Conservation (phyloP, 2,329 filamentous ascomycete species). For the Fusarium pseudograminearum region DNA sequence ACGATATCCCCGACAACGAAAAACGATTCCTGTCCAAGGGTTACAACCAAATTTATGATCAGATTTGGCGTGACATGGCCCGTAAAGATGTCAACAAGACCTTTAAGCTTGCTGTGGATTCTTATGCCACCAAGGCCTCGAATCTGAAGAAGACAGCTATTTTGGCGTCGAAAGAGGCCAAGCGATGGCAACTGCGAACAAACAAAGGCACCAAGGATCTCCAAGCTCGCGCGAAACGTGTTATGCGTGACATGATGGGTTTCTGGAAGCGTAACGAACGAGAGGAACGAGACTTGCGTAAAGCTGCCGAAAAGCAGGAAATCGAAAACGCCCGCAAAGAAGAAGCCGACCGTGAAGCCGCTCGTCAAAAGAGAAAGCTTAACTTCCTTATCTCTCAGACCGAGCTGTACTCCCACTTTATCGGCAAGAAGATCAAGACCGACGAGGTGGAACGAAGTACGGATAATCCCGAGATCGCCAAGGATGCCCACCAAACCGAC, state of each 20-base stretch:
- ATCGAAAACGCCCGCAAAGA: constrained; percentile 96
- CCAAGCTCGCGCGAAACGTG: constrained; percentile 94
- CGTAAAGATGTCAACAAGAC: constrained; percentile 95
- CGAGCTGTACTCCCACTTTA: constrained; percentile 98
- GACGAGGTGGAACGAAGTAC: constrained; percentile 93
- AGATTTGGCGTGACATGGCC: constrained; percentile 95
- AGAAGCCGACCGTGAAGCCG: constrained; percentile 96
- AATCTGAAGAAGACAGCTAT: constrained; percentile 98
- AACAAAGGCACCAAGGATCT: constrained; percentile 99
- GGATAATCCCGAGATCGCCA: constrained; percentile 79
- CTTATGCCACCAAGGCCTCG: constrained; percentile 87
- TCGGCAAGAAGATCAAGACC: constrained; percentile 99
- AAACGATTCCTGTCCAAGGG: constrained; percentile 86
- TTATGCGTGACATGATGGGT: constrained; percentile 99
- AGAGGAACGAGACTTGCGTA: constrained; percentile 93
- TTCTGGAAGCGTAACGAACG: constrained; percentile 99
- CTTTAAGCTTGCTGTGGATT: constrained; percentile 86
- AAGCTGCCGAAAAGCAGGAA: constrained; percentile 94
- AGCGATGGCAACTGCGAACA: constrained; percentile 95
- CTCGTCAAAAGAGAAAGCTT: constrained; percentile 96
- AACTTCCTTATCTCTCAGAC: constrained; percentile 99
- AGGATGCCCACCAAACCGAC: constrained; percentile 58
- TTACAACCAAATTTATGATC: constrained; percentile 96
- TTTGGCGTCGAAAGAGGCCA: constrained; percentile 94
- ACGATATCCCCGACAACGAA: constrained; percentile 66